Percentiles rank a stretch among this genome's conserved stretches.
Evolutionary conservation across 208 protist species (phyloP).

Genomic region (Naegleria fowleri): DNA sequence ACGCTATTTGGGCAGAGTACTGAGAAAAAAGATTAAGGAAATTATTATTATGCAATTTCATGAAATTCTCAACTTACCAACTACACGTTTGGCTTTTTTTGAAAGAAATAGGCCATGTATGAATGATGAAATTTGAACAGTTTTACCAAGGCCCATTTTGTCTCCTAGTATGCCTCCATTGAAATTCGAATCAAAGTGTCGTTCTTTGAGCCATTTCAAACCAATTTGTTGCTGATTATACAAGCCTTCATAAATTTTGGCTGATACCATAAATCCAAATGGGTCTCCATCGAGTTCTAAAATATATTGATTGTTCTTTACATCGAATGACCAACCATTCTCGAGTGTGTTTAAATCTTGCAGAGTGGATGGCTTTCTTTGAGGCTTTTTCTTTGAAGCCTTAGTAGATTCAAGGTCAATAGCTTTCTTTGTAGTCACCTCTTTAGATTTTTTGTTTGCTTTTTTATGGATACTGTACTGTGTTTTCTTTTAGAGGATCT

Average conservation of each 20-base stretch:
- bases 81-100: constrained; percentile 55
- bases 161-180: constrained; percentile 71
- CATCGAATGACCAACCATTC: not conserved
- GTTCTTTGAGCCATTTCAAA: constrained; percentile 63
- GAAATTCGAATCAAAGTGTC: not conserved
- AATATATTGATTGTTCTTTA: not conserved
- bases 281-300: not conserved
- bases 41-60: too few relatives aligned
- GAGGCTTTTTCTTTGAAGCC: too few relatives aligned
- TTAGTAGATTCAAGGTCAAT: too few relatives aligned
- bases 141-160: constrained; percentile 93
- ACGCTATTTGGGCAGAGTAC: constrained; percentile 85
- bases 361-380: too few relatives aligned
- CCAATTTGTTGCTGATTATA: constrained; percentile 58
- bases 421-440: too few relatives aligned
- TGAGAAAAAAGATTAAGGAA: constrained; percentile 38
- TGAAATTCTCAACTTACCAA: too few relatives aligned
- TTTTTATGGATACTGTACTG: too few relatives aligned
- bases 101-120: constrained; percentile 71
- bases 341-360: not conserved
- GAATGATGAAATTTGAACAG: constrained; percentile 87
- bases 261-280: not conserved
- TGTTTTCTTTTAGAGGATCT: too few relatives aligned
- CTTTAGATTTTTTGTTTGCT: too few relatives aligned
- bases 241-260: not conserved